Evolutionary conservation across 2,329 filamentous ascomycete species (phyloP).

Genomic region (Tricladium varicosporioides): DNA sequence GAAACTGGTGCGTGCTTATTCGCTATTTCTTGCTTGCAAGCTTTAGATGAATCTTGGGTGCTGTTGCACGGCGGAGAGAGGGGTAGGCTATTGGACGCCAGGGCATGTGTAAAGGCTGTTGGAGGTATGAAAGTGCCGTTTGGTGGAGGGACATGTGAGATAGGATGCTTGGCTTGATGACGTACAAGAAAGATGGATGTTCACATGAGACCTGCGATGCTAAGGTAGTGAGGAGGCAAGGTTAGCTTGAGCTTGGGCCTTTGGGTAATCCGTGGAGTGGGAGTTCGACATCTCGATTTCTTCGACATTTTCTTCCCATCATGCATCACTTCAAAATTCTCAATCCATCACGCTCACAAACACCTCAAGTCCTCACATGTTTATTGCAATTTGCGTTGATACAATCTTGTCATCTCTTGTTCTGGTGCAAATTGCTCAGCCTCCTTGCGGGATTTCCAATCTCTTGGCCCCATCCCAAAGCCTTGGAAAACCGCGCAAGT

Average conservation of each 20-base stretch:
- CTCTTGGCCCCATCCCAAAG: background rate
- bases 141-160: background rate
- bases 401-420: background rate
- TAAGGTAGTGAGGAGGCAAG: too few relatives aligned
- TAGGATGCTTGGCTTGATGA: background rate
- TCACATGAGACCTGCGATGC: too few relatives aligned
- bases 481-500: background rate
- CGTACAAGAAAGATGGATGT: too few relatives aligned
- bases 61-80: background rate
- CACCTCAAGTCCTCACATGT: background rate
- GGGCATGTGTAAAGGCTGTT: background rate
- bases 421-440: background rate
- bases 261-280: too few relatives aligned
- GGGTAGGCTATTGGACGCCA: background rate
- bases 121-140: background rate
- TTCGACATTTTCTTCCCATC: too few relatives aligned
- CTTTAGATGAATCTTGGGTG: background rate
- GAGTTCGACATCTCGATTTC: too few relatives aligned
- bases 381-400: background rate
- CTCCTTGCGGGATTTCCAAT: background rate
- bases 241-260: too few relatives aligned
- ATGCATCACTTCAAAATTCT: background rate
- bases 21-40: background rate
- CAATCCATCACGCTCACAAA: background rate
- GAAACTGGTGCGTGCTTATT: background rate